These are phyloP conservation scores for Wallacemonas sp. DNA, from an alignment of 208 protist species.

Conservation along the genomic window DNA sequence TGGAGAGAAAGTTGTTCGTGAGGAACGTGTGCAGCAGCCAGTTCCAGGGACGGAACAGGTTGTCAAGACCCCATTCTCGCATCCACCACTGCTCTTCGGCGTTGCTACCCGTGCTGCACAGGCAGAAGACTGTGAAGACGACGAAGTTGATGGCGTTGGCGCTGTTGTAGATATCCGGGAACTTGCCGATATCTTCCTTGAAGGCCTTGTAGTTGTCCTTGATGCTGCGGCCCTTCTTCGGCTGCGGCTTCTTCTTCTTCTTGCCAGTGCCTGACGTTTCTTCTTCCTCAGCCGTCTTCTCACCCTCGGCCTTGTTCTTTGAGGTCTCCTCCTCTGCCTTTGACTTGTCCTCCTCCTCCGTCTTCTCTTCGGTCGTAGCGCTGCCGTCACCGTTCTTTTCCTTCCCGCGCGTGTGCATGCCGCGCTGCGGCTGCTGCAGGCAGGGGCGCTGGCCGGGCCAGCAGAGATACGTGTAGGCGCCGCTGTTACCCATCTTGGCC, in stretches of 20 bases:
- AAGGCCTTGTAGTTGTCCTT: constrained; percentile 63
- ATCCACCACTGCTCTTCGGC: constrained; percentile 84
- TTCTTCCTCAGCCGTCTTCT: constrained; percentile 11
- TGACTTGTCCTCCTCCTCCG: background rate
- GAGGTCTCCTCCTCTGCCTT: background rate
- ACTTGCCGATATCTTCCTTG: constrained; percentile 67
- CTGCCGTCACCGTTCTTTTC: background rate
- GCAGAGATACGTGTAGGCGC: constrained; percentile 2
- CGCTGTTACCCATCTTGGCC: background rate
- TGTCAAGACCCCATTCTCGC: constrained; percentile 73
- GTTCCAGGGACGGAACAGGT: constrained; percentile 58
- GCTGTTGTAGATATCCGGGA: constrained; percentile 91
- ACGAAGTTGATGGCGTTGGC: constrained; percentile 87
- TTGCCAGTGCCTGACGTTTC: constrained; percentile 1
- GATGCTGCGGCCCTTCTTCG: constrained; percentile 29
- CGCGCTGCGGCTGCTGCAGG: constrained; percentile 15
- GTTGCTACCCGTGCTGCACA: constrained; percentile 85
- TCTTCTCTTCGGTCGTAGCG: background rate
- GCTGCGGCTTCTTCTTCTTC: constrained; percentile 22
- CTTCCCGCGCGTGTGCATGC: constrained; percentile 21
- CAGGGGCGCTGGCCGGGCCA: constrained; percentile 8
- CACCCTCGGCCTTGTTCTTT: background rate
- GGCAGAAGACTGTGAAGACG: constrained; percentile 88
- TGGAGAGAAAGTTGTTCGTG: constrained; percentile 90
- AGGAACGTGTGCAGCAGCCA: constrained; percentile 86